Evolutionary conservation across 176 grass and related monocot species (phyloP), one percentile per base, ranked within the genome.

Genomic region (Elymus sibiricus): DNA sequence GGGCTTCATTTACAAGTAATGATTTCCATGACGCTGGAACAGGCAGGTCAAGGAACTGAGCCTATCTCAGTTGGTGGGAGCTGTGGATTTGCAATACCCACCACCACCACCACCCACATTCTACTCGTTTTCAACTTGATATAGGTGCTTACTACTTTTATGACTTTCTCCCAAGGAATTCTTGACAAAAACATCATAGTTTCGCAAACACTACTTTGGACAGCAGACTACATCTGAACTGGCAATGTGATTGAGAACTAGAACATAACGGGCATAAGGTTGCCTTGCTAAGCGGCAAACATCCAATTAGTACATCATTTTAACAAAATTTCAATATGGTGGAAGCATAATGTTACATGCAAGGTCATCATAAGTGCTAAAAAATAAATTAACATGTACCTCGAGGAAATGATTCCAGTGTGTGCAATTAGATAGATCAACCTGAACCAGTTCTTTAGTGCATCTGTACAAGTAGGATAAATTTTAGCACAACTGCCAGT

Each of bases 391-490:
- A 65, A 77, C 71, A 39, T 67, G 53, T 91, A 89, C 93, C 93
- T 94, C 93, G 9, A 94, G 87, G 58, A 94, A 94, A 78, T 79
- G 77, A 90, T 94, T 92, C 93, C 93, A 94, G 21, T 94, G 82
- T 46, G 66, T 74, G 68, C 93, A 94, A 38, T 80, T 82, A 62
- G 84, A 83, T 73, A 94, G 74, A 87, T 94, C 93, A 90, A 92
- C 69, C 74, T 94, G 92, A 80, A 90, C 87, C 51, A 74, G 71
- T 83, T 94, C 90, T 35, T 92, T 94, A 61, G 92, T 82, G 83
- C 80, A 77, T 76, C 93, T 92, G 83, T 39, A 62, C 59, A 79
- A 17, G n/a, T 26, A 79, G 24, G 59, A 24, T 40, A 24, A 79
- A 64, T 43, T 63, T 79, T 62, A 79, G 35, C 37, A 79, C 24